Evolutionary conservation across 75 land plant species (phyloP), one percentile per base, ranked within the genome.

Genomic region (Larix kaempferi): DNA sequence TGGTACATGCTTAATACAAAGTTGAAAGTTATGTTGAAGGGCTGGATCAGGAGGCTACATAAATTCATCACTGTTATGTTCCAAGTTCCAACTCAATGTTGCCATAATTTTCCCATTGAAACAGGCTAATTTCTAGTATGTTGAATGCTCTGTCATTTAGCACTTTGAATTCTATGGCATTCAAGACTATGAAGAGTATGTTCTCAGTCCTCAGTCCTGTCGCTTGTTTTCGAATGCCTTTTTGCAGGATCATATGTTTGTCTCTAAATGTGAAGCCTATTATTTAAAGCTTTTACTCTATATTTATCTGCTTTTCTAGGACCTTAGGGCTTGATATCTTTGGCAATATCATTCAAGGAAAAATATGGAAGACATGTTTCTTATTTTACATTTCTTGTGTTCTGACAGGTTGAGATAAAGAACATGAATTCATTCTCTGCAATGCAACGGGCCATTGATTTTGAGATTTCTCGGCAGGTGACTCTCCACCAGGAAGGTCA

Each of bases 391-490:
- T 6, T 41, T 41, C 22, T 6, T 55, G 57, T 56, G 14, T 25
- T 55, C 37, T 25, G 44, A 56, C 79, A 96, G 99, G 99, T 96
- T 37, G 99, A 96, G 80, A 89, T 96, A 76, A 96, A 96, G 82
- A 96, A 96, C 80, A 85, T 96, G 93, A 96, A 96, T 73, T 92
- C 99, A 60, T 96, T 94, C 78, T 90, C 98, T 69, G 86, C 99
- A 71, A 89, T 96, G 84, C 89, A 84, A 58, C 84, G 94, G 81
- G 99, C 99, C 22, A 94, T 96, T 67, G 99, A 96, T 77, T 96
- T 82, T 84, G 99, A 96, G 79, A 96, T 94, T 35, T 80, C 84
- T 49, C 83, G 99, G 62, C 99, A 96, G 72, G 85, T 84, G 27
- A 66, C 77, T 75, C 93, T 96, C n/a, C 82, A 86, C 76, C 82